Base-by-base conservation (phyloP, 805 yeast species). In the Myxozyma nipponensis region DNA sequence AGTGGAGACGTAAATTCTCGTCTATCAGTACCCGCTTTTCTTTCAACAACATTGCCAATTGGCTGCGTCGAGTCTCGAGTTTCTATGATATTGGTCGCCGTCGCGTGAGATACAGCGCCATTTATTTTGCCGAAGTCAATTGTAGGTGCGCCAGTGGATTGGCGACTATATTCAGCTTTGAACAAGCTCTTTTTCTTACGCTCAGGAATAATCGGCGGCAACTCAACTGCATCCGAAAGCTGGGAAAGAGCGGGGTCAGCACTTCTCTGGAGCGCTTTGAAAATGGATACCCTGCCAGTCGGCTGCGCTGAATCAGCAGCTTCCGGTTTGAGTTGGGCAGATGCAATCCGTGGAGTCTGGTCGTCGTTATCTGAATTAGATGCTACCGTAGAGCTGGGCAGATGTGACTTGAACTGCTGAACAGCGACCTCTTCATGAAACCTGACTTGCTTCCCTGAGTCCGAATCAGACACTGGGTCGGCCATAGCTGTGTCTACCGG, bases 341-440 rank as follows among this genome's bases (percentile, higher is more conserved):
- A 35, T 9, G 30, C 39, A 17, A 44, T 35, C 18, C 32, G 39
- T 13, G 30, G 28, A 46, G 23, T 30, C 19, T 26, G 19, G 21
- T 32, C 10, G 17, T 19, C 19, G 4, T 6, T 13, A 17, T 18
- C 19, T n/a, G 42, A 21, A 6, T 41, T 23, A 3, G 37, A 10
- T 19, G 46, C 37, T 23, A 55, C 49, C 2, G 48, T 9, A 10
- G 54, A 39, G 19, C 51, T 46, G 13, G 59, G 59, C 19, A 42
- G 25, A n/a, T 39, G 21, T 3, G 47, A 19, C 21, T 40, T 84
- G 42, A 83, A 72, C 49, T 79, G 81, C 54, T 81, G 82, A 9
- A 84, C 75, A 40, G 81, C 77, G 28, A 81, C 69, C 1, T 68
- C 68, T 1, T 72, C 71, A 0, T 81, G 72, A 66, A 83, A 83